Evolutionary conservation across 345 rosid genomes (phyloP).

Genomic region (Arabis hirsuta): DNA sequence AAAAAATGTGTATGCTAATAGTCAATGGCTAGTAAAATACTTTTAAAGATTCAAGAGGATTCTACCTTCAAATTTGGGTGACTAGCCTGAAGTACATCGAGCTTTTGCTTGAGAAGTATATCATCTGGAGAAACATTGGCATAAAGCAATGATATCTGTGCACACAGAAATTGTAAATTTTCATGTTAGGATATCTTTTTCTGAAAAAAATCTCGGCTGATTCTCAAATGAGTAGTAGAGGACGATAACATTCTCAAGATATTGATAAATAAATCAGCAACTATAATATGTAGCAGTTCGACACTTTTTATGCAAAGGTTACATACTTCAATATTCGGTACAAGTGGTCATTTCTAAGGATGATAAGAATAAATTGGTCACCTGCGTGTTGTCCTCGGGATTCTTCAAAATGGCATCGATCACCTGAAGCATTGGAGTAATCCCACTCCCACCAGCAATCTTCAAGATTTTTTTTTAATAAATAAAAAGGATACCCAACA

Average conservation of each 20-base stretch:
- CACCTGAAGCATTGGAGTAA: slow-evolving; percentile 97
- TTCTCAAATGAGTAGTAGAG: neutral
- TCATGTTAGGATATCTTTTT: slow-evolving; percentile 3
- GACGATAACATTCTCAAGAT: slow-evolving; percentile 19
- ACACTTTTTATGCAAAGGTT: neutral
- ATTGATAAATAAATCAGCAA: slow-evolving; percentile 4
- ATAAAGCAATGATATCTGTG: slow-evolving; percentile 80
- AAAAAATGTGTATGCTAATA: slow-evolving; percentile 1
- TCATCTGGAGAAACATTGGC: slow-evolving; percentile 96
- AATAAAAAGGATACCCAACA: slow-evolving; percentile 2
- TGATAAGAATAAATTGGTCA: slow-evolving; percentile 30
- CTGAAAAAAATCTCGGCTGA: slow-evolving; percentile 4
- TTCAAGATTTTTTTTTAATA: slow-evolving; percentile 10
- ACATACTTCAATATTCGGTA: slow-evolving; percentile 17
- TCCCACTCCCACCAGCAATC: slow-evolving; percentile 98
- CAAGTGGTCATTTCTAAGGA: neutral
- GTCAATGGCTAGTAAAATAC: neutral
- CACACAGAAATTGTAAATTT: neutral
- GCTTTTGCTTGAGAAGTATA: slow-evolving; percentile 86
- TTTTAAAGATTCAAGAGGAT: slow-evolving; percentile 21
- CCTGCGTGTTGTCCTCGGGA: slow-evolving; percentile 93
- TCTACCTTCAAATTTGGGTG: slow-evolving; percentile 87
- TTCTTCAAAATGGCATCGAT: slow-evolving; percentile 88
- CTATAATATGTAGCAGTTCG: neutral
- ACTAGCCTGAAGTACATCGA: slow-evolving; percentile 75